Base-by-base conservation (phyloP, 371 early-diverging fungal genomes). In the Mucor velutinosus region DNA sequence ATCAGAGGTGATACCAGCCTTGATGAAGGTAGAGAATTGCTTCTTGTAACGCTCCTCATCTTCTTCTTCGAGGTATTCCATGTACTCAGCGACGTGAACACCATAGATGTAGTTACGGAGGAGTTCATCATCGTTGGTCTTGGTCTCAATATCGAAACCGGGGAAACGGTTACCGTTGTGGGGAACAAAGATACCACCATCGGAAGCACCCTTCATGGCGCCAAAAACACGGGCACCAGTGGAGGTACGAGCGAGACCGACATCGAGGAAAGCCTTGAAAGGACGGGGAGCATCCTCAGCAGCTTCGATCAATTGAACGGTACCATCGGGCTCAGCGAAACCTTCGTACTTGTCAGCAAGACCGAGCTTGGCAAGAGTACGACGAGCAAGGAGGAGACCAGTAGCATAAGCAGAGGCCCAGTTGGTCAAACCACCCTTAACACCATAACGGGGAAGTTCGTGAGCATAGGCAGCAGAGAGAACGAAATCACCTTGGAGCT, bases 151-250 rank as follows among this genome's bases (percentile, higher is more conserved):
- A 86, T 95, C 94, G 88, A 89, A 99, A 81, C 99, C 99, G 74
- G 96, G 96, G 94, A 99, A 99, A 80, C 98, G 96, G 85, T 89
- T 90, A 87, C 97, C 98, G 76, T 89, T 88, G 96, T 99, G 99
- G 77, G 99, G 99, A 75, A 99, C 90, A 83, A 88, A 91, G 78
- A 99, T 83, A 85, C 99, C 99, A 86, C 99, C 99, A 89, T 99
- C 99, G 79, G 96, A 96, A 76, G 99, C 99, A 87, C 99, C 99
- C 94, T 99, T 99, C 90, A 99, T 92, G 85, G 96, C 99, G 80
- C 93, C 97, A 79, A 99, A 99, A 81, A 99, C 94, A 87, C 95
- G 95, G 81, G 97, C 94, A 80, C 99, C 99, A 71, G 97, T 99
- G 85, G 99, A 96, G 84, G 99, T 94, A 81, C 99, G 95, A 84